phyloP scores from a whole-genome alignment of 2,329 filamentous ascomycete genomes.

The Elsinoe arachidis region DNA sequence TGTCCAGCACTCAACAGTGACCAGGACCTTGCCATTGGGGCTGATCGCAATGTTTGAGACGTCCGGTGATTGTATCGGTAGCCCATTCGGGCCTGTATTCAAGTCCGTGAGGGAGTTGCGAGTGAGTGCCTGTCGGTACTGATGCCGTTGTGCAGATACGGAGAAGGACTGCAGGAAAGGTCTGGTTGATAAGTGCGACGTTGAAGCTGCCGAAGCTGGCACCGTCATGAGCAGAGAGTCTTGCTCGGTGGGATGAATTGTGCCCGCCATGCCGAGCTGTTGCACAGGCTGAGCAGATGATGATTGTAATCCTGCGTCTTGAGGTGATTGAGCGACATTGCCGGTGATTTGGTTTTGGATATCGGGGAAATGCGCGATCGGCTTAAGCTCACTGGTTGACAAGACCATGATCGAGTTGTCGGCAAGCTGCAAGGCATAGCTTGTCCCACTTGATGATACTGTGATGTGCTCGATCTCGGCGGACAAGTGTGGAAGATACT shows the following conservation, averaged over 20 bases:
- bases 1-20: constrained; percentile 84
- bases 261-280: constrained; percentile 16
- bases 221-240: constrained; percentile 40
- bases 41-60: constrained; percentile 69
- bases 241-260: constrained; percentile 33
- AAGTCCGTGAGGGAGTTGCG: constrained; percentile 78
- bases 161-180: constrained; percentile 78
- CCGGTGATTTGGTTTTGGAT: constrained; percentile 64
- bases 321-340: constrained; percentile 80
- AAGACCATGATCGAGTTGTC: constrained; percentile 90
- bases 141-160: constrained; percentile 64
- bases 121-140: constrained; percentile 80
- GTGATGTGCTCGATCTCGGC: constrained; percentile 77
- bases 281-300: constrained; percentile 50
- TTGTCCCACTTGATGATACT: constrained; percentile 68
- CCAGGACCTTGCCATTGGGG: constrained; percentile 77
- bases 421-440: constrained; percentile 75
- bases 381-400: constrained; percentile 80
- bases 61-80: constrained; percentile 66
- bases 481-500: constrained; percentile 83
- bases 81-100: constrained; percentile 64
- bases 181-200: constrained; percentile 32
- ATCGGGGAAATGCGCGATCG: constrained; percentile 74
- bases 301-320: constrained; percentile 77
- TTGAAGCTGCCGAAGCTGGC: constrained; percentile 26